These are phyloP conservation scores for Salix koriyanagi DNA, from an alignment of 345 rosid species.

Conservation along the genomic window DNA sequence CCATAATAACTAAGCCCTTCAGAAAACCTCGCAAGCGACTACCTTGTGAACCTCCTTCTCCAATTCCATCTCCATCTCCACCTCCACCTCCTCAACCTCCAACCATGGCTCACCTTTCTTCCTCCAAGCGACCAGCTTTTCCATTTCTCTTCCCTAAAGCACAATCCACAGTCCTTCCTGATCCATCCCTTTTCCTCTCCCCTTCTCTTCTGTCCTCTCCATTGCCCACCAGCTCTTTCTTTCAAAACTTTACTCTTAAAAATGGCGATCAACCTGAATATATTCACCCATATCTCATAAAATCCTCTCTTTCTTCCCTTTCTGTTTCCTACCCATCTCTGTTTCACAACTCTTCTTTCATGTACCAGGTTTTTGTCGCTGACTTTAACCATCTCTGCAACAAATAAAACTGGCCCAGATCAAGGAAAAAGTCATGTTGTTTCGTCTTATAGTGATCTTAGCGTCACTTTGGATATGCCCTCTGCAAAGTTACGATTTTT, in stretches of 20 bases:
- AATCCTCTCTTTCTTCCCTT: conserved; percentile 57
- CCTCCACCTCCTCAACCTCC: conserved; percentile 15
- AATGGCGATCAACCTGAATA: conserved; percentile 82
- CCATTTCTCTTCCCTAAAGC: conserved; percentile 63
- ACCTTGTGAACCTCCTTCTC: background rate
- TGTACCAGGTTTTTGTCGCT: conserved; percentile 54
- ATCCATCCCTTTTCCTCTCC: conserved; percentile 74
- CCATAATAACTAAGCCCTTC: conserved; percentile 9
- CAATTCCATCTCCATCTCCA: background rate
- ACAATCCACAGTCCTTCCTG: conserved; percentile 68
- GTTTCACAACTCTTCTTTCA: conserved; percentile 54
- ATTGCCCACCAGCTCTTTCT: conserved; percentile 83
- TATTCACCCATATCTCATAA: conserved; percentile 85
- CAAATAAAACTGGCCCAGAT: conserved; percentile 30
- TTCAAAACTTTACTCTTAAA: conserved; percentile 85
- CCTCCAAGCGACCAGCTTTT: conserved; percentile 14
- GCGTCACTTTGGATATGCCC: conserved; percentile 77
- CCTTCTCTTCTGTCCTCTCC: conserved; percentile 66
- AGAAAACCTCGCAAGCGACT: background rate
- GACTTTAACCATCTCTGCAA: conserved; percentile 65
- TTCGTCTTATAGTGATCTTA: conserved; percentile 66
- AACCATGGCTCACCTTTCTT: conserved; percentile 10
- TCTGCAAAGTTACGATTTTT: conserved; percentile 63
- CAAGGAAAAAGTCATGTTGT: conserved; percentile 45
- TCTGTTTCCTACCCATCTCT: conserved; percentile 71